Percentiles rank a stretch among this genome's conserved stretches.
phyloP scores from a whole-genome alignment of 768 basidiomycete species.

The Hericium alpestre region DNA sequence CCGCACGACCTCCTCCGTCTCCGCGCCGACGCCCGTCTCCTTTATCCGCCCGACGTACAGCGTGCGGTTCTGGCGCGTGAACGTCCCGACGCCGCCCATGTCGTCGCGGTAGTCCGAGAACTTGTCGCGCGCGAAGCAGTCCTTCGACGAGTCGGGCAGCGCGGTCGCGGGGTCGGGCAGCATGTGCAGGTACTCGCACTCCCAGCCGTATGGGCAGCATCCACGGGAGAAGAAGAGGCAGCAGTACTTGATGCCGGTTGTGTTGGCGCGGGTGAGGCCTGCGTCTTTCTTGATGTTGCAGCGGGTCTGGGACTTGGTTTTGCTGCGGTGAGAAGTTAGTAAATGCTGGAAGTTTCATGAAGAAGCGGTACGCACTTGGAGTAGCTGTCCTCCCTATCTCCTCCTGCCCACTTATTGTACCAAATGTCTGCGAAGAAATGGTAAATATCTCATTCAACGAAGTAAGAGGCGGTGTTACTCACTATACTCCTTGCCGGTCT shows the following conservation, averaged over 20 bases:
- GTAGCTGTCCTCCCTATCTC: conserved; percentile 92
- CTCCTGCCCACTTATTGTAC: conserved; percentile 99
- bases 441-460: not conserved
- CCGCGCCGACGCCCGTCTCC: conserved; percentile 77
- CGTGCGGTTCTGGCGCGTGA: conserved; percentile 88
- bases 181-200: conserved; percentile 91
- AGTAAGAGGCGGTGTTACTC: conserved; percentile 23
- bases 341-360: not conserved
- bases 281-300: conserved; percentile 83
- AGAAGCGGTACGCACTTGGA: conserved; percentile 58
- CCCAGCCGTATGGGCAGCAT: conserved; percentile 96
- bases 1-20: conserved; percentile 84
- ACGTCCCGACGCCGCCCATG: conserved; percentile 98
- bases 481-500: conserved; percentile 97
- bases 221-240: conserved; percentile 95
- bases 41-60: conserved; percentile 91
- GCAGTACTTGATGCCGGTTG: conserved; percentile 82
- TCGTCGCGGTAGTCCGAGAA: conserved; percentile 97
- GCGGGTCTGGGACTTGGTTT: conserved; percentile 88
- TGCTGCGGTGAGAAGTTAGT: conserved; percentile 34
- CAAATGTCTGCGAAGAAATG: conserved; percentile 60
- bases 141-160: conserved; percentile 86
- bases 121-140: conserved; percentile 95
- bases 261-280: conserved; percentile 91
- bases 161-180: conserved; percentile 62